phyloP scores from a whole-genome alignment of 345 rosid genomes.

The Sonneratia alba region DNA sequence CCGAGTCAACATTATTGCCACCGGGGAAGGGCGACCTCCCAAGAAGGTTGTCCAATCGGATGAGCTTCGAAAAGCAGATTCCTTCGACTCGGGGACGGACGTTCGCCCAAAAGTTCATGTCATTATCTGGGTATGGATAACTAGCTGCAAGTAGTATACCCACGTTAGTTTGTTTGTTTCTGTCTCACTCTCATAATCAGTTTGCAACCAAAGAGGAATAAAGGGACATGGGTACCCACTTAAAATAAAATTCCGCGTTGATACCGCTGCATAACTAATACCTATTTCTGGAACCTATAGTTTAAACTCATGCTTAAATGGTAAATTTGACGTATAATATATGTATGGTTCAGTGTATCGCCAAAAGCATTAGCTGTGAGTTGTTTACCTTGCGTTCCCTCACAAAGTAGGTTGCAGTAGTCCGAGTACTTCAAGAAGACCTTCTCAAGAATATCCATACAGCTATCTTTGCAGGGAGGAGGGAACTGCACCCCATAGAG shows the following conservation, averaged over 20 bases:
- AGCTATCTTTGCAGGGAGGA: neutral
- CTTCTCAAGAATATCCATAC: constrained; percentile 9
- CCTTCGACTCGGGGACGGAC: constrained; percentile 3
- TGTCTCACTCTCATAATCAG: neutral
- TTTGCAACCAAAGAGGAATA: too few relatives aligned
- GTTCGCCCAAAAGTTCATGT: constrained; percentile 8
- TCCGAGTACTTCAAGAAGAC: constrained; percentile 10
- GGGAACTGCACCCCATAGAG: constrained; percentile 15
- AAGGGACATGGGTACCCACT: too few relatives aligned
- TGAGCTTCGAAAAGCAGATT: neutral
- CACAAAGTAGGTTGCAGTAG: neutral
- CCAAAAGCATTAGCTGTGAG: neutral
- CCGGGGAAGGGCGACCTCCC: neutral
- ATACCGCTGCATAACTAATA: too few relatives aligned
- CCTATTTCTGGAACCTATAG: too few relatives aligned
- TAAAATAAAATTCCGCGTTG: too few relatives aligned
- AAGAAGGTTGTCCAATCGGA: neutral
- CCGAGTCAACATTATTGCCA: neutral
- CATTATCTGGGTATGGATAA: constrained; percentile 9
- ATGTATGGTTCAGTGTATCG: neutral
- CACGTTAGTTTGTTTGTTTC: neutral
- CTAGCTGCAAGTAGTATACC: neutral
- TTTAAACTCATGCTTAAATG: too few relatives aligned
- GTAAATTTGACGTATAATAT: neutral
- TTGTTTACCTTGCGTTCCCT: neutral